These are phyloP conservation scores for Diplogelasinospora grovesii DNA, from an alignment of 495 filamentous ascomycete genomes.

Conservation along the genomic window DNA sequence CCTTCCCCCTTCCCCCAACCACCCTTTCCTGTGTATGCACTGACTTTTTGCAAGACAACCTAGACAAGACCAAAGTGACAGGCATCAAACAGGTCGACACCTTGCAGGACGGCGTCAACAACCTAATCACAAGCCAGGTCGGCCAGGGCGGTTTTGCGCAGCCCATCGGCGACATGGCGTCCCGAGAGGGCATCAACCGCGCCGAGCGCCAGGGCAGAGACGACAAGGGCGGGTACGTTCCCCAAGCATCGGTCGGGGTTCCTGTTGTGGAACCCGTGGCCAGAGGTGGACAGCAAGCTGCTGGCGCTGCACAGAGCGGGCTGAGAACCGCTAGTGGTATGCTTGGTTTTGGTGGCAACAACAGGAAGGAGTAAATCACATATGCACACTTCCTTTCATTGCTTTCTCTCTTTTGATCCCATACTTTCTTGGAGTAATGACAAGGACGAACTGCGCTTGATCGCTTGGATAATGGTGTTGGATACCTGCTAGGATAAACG, in stretches of 20 bases:
- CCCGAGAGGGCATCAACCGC: slow-evolving; percentile 59
- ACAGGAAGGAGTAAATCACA: no score
- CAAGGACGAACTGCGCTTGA: no score
- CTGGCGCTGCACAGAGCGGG: slow-evolving; percentile 9
- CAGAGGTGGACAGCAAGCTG: slow-evolving; percentile 12
- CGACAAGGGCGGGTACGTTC: slow-evolving; percentile 45
- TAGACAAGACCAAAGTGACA: slow-evolving; percentile 61
- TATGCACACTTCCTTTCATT: no score
- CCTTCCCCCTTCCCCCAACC: not conserved
- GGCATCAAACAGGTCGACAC: slow-evolving; percentile 53
- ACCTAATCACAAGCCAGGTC: slow-evolving; percentile 51
- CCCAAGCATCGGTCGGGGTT: slow-evolving; percentile 12
- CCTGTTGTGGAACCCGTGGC: slow-evolving; percentile 10
- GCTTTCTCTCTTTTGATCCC: no score
- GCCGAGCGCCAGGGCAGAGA: slow-evolving; percentile 57
- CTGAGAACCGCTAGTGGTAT: slow-evolving; percentile 10
- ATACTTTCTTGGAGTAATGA: no score
- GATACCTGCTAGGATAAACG: no score
- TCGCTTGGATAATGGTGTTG: no score
- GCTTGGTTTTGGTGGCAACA: no score
- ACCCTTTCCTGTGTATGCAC: no score
- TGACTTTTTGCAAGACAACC: slow-evolving; percentile 47
- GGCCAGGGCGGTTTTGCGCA: slow-evolving; percentile 57
- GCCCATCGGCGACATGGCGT: slow-evolving; percentile 52
- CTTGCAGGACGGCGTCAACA: slow-evolving; percentile 56